A percentile compares a stretch with the other conserved stretches of the same genome.
Conservation (phyloP, 768 basidiomycete species). For the Lentinula guzmanii region DNA sequence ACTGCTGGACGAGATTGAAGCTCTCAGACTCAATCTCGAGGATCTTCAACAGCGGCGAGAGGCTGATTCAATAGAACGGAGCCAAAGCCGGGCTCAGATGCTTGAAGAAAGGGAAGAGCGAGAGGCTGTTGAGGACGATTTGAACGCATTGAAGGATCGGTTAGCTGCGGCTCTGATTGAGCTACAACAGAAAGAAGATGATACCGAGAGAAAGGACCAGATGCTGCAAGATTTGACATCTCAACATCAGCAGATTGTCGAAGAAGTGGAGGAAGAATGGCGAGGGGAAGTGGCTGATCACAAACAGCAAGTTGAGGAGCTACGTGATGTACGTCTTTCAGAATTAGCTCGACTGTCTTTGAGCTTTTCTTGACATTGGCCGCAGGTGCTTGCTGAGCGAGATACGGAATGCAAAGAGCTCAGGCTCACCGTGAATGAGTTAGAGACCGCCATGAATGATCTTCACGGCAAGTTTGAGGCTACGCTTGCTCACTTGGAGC, state of each 20-base stretch:
- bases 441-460: slow-evolving; percentile 66
- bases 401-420: slow-evolving; percentile 76
- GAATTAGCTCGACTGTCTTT: not conserved
- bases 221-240: slow-evolving; percentile 75
- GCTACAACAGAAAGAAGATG: slow-evolving; percentile 82
- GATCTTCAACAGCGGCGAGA: slow-evolving; percentile 56
- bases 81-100: slow-evolving; percentile 65
- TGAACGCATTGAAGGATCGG: slow-evolving; percentile 70
- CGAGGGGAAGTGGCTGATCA: slow-evolving; percentile 82
- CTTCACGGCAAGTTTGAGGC: slow-evolving; percentile 71
- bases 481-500: slow-evolving; percentile 69
- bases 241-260: slow-evolving; percentile 69
- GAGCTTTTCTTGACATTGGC: slow-evolving; percentile 7
- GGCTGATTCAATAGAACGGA: slow-evolving; percentile 61
- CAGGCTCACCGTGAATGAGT: slow-evolving; percentile 65
- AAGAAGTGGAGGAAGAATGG: slow-evolving; percentile 80
- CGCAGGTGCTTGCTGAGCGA: slow-evolving; percentile 67
- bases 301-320: slow-evolving; percentile 71
- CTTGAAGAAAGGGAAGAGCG: slow-evolving; percentile 69
- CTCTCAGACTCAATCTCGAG: slow-evolving; percentile 61
- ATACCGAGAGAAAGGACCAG: slow-evolving; percentile 69
- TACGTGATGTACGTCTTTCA: slow-evolving; percentile 52
- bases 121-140: slow-evolving; percentile 73
- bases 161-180: slow-evolving; percentile 78
- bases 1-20: slow-evolving; percentile 58